Evolutionary conservation across 108 stramenopile species (phyloP).

Genomic region (Stephanodiscus triporus): DNA sequence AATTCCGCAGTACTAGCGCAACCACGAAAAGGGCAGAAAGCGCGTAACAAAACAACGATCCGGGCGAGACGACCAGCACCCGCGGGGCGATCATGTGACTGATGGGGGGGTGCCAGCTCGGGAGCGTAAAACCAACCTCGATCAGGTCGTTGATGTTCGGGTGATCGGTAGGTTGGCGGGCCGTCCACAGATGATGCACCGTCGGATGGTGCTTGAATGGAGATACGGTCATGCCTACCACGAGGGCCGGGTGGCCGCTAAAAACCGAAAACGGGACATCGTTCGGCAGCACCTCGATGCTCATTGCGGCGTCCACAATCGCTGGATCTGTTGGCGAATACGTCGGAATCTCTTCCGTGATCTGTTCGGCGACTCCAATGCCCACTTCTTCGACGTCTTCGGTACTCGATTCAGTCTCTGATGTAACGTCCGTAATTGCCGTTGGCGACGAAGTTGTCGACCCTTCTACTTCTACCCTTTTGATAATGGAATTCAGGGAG

Average conservation of each 20-base stretch:
- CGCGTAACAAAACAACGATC: conserved; percentile 19
- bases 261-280: conserved; percentile 29
- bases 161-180: conserved; percentile 11
- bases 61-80: conserved; percentile 18
- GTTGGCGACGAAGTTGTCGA: too few relatives aligned
- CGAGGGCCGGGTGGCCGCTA: conserved; percentile 22
- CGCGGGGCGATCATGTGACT: conserved; percentile 7
- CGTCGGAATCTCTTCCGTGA: neutral
- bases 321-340: neutral
- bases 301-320: neutral
- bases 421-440: too few relatives aligned
- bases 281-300: neutral
- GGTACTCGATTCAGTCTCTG: neutral
- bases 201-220: conserved; percentile 32
- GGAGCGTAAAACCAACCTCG: conserved; percentile 24
- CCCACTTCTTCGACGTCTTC: neutral
- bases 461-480: too few relatives aligned
- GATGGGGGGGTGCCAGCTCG: conserved; percentile 29
- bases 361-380: neutral
- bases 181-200: conserved; percentile 21
- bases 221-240: conserved; percentile 7
- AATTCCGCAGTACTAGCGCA: conserved; percentile 11
- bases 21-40: neutral
- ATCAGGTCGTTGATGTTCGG: conserved; percentile 38
- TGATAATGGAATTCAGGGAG: neutral